These are phyloP conservation scores for Lactarius deliciosus DNA, from an alignment of 768 basidiomycete genomes.

Conservation along the genomic window DNA sequence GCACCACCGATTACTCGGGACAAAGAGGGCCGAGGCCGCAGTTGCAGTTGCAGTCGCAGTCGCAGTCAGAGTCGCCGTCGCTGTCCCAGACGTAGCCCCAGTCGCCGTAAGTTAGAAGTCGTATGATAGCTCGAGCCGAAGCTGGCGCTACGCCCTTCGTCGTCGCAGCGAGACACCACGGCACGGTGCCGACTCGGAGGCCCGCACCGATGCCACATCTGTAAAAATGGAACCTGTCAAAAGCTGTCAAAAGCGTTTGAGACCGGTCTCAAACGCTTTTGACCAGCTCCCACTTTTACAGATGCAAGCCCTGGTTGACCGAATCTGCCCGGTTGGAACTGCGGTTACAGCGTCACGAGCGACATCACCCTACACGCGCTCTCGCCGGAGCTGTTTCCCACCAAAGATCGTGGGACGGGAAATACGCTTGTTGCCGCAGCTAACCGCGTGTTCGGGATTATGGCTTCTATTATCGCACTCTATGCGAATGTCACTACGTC, in stretches of 20 bases:
- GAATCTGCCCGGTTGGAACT: constrained; percentile 54
- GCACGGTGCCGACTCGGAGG: too few relatives aligned
- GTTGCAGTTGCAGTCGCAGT: too few relatives aligned
- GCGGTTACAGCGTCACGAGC: constrained; percentile 54
- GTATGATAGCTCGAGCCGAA: neutral
- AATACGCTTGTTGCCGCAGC: constrained; percentile 52
- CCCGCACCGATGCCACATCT: too few relatives aligned
- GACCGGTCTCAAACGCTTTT: too few relatives aligned
- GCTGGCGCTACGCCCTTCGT: neutral
- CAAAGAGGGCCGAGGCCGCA: too few relatives aligned
- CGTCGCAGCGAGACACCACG: neutral
- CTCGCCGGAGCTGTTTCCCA: constrained; percentile 54
- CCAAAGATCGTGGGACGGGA: constrained; percentile 54
- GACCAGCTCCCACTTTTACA: too few relatives aligned
- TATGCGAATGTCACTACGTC: constrained; percentile 49
- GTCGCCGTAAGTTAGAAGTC: neutral
- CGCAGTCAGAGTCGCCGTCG: too few relatives aligned
- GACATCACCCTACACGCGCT: constrained; percentile 49
- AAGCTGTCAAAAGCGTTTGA: too few relatives aligned
- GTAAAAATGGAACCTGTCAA: too few relatives aligned
- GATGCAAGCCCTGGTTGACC: too few relatives aligned
- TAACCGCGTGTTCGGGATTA: constrained; percentile 61
- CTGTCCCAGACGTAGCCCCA: too few relatives aligned
- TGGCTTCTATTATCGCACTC: constrained; percentile 53
- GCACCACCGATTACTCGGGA: too few relatives aligned